These are phyloP conservation scores for Neoarthrinium moseri DNA, from an alignment of 2,329 filamentous ascomycete species.

Conservation along the genomic window DNA sequence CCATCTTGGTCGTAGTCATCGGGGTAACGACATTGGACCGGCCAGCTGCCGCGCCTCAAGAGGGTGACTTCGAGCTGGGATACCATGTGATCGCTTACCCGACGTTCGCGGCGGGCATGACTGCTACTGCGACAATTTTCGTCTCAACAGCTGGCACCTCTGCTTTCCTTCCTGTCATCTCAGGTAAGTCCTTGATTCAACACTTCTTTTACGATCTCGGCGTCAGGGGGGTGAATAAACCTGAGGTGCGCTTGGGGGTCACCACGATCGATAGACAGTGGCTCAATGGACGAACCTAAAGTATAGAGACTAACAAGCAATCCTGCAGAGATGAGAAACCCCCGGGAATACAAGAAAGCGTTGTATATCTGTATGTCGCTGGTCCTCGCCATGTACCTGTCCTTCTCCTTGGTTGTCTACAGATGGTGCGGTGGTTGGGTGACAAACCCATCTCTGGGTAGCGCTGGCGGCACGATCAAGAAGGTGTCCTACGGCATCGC, in stretches of 20 bases:
- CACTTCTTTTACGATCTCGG: too few relatives aligned
- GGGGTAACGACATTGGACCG: conserved; percentile 54
- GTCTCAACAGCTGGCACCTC: conserved; percentile 57
- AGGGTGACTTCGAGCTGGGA: conserved; percentile 56
- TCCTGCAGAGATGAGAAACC: conserved; percentile 63
- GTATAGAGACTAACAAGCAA: too few relatives aligned
- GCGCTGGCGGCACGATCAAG: conserved; percentile 58
- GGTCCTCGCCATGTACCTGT: conserved; percentile 45
- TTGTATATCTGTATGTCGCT: conserved; percentile 44
- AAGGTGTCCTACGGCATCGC: conserved; percentile 62
- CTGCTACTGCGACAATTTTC: conserved; percentile 56
- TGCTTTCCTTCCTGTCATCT: conserved; percentile 62
- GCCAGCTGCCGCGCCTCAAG: conserved; percentile 57
- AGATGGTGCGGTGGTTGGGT: conserved; percentile 62
- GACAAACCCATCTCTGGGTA: conserved; percentile 60
- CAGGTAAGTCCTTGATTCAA: too few relatives aligned
- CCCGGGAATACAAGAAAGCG: conserved; percentile 57
- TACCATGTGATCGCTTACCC: conserved; percentile 54
- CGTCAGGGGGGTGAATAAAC: too few relatives aligned
- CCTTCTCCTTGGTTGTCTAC: conserved; percentile 60
- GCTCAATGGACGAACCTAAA: too few relatives aligned
- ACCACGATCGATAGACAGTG: too few relatives aligned
- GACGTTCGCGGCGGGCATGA: conserved; percentile 56
- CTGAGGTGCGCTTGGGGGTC: too few relatives aligned
- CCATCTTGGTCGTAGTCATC: conserved; percentile 55